Conservation (phyloP, 2,329 filamentous ascomycete genomes). For the Aureobasidium pullulans region DNA sequence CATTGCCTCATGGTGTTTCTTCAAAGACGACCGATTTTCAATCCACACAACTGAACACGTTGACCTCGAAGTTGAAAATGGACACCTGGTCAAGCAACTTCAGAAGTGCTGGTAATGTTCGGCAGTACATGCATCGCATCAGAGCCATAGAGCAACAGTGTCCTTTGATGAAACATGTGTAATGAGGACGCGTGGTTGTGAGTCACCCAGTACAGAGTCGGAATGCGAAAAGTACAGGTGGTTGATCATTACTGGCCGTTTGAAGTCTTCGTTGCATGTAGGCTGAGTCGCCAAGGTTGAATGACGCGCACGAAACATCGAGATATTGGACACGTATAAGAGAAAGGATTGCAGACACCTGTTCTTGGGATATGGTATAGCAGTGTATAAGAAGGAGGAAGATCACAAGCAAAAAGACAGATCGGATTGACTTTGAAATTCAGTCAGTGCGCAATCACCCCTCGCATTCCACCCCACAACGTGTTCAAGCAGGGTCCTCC, state of each 20-base stretch:
- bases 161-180: background rate
- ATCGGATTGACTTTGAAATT: background rate
- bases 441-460: background rate
- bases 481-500: background rate
- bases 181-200: background rate
- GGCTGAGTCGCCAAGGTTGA: background rate
- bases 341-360: background rate
- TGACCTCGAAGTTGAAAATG: too few species aligned
- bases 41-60: too few species aligned
- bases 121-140: background rate
- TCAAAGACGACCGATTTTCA: too few species aligned
- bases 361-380: background rate
- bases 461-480: background rate
- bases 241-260: background rate
- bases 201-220: background rate
- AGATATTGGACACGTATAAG: background rate
- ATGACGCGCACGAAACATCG: background rate
- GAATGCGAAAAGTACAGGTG: constrained; percentile 1
- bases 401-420: background rate
- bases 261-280: background rate
- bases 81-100: background rate
- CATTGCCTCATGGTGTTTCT: too few species aligned
- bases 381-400: background rate
- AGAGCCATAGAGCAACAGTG: background rate
- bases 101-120: too few species aligned